These are phyloP conservation scores for Coemansia sp. DNA, from an alignment of 192 early-diverging fungal genomes.

Conservation along the genomic window DNA sequence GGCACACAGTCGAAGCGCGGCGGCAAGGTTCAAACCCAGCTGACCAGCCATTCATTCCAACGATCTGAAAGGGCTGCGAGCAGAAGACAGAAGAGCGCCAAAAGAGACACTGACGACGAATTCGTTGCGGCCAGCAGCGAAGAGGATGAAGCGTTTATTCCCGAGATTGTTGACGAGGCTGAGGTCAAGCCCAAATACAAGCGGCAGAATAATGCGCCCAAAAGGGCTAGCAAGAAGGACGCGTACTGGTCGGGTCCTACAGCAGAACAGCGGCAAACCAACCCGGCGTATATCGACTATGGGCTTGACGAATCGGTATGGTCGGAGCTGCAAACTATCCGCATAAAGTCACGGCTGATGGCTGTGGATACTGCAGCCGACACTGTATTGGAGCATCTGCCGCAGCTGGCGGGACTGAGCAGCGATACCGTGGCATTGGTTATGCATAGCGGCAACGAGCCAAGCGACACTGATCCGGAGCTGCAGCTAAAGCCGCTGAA, in stretches of 20 bases:
- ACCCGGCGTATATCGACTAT: slow-evolving; percentile 27
- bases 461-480: neutral
- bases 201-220: neutral
- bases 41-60: neutral
- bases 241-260: slow-evolving; percentile 19
- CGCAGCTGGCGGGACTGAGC: neutral
- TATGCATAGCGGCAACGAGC: neutral
- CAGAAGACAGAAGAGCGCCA: neutral
- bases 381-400: neutral
- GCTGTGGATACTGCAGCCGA: slow-evolving; percentile 3
- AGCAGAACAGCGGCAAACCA: neutral
- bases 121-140: no score
- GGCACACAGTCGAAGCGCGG: neutral
- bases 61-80: neutral
- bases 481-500: slow-evolving; percentile 4
- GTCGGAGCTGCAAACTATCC: slow-evolving; percentile 14
- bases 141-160: no score
- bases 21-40: neutral
- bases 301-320: slow-evolving; percentile 23
- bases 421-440: neutral
- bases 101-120: neutral
- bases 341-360: slow-evolving; percentile 1
- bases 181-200: neutral
- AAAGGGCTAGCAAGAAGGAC: neutral
- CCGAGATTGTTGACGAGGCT: neutral